A percentile compares a stretch with the other conserved stretches of the same genome.
Evolutionary conservation across 2,329 filamentous ascomycete genomes (phyloP).

Genomic region (Penicillium sp.): DNA sequence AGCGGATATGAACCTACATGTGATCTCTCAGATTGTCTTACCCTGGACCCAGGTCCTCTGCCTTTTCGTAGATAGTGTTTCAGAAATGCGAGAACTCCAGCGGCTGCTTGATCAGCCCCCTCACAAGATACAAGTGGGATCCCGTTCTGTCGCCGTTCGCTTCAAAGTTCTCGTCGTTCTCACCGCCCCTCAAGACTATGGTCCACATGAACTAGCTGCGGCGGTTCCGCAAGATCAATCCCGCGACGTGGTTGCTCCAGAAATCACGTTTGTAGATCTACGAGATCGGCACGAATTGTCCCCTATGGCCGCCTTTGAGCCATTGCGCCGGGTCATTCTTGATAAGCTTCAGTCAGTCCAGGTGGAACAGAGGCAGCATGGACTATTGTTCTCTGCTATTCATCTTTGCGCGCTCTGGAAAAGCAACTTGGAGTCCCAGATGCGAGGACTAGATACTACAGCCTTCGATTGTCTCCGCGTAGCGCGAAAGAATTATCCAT

Average conservation of each 20-base stretch:
- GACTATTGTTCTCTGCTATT: constrained; percentile 12
- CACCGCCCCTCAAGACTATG: neutral
- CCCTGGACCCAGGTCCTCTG: constrained; percentile 17
- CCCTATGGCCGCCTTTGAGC: constrained; percentile 12
- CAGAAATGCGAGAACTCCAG: constrained; percentile 5
- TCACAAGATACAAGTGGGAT: neutral
- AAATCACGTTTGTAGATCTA: constrained; percentile 13
- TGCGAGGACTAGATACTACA: neutral
- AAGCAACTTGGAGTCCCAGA: neutral
- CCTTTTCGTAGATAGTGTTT: constrained; percentile 14
- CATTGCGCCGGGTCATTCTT: constrained; percentile 12
- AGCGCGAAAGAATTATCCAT: neutral
- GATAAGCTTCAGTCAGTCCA: neutral
- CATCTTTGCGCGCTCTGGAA: constrained; percentile 15
- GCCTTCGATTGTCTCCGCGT: constrained; percentile 2
- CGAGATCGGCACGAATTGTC: constrained; percentile 13
- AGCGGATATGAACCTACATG: neutral
- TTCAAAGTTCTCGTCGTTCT: constrained; percentile 11
- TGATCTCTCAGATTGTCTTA: constrained; percentile 6
- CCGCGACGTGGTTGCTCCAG: neutral
- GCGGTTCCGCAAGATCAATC: neutral
- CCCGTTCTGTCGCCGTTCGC: too few species aligned
- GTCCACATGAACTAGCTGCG: neutral
- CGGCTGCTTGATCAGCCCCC: constrained; percentile 7
- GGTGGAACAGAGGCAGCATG: neutral